phyloP scores from a whole-genome alignment of 176 grass and related monocot genomes.

The Paspalum notatum region DNA sequence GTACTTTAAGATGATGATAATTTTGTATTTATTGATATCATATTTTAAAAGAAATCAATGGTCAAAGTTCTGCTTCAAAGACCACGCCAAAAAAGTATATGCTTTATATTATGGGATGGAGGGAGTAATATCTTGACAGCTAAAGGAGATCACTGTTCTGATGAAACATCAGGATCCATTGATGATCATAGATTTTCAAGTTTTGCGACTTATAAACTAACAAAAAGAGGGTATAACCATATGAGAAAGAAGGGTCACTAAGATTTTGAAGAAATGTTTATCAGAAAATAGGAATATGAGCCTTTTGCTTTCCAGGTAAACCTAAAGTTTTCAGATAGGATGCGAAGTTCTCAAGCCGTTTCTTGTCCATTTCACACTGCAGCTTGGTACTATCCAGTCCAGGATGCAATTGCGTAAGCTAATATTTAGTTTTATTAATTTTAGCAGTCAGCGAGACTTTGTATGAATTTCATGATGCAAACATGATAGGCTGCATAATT shows the following conservation, averaged over 20 bases:
- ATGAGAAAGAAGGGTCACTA: background rate
- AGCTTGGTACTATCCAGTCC: conserved; percentile 13
- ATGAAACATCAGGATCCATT: background rate
- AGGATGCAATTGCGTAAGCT: conserved; percentile 17
- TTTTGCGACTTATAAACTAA: background rate
- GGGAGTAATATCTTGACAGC: background rate
- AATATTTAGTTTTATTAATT: background rate
- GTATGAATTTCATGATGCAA: background rate
- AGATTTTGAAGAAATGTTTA: background rate
- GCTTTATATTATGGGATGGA: no score
- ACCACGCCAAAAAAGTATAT: no score
- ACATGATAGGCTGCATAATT: background rate
- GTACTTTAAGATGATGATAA: no score
- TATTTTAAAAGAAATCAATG: no score
- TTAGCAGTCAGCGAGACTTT: no score
- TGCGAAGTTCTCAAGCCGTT: background rate
- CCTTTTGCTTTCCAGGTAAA: background rate
- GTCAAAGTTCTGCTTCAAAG: no score
- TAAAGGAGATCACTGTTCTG: background rate
- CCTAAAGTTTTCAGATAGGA: background rate
- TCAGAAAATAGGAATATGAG: background rate
- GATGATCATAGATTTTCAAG: conserved; percentile 3
- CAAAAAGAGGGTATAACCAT: background rate
- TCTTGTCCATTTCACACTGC: conserved; percentile 6
- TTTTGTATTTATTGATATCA: no score